Conservation (phyloP, 805 yeast genomes). For the Vanderwaltozyma polyspora region DNA sequence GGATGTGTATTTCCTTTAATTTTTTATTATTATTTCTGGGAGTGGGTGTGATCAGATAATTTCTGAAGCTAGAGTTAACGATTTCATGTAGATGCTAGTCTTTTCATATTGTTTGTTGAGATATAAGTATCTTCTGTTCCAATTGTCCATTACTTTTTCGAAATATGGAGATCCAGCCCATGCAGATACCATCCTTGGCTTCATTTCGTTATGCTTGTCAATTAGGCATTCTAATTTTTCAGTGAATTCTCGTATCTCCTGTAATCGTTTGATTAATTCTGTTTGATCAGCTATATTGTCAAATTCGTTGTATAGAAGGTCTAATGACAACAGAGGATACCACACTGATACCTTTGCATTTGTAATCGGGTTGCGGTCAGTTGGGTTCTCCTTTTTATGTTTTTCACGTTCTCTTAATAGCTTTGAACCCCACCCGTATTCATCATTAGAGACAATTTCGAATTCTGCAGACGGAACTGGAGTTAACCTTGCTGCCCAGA, state of each 20-base stretch:
- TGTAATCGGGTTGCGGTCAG: too few relatives aligned
- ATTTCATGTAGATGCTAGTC: conserved; percentile 25
- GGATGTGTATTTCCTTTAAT: too few relatives aligned
- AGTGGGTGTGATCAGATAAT: neutral
- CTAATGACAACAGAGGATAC: conserved; percentile 17
- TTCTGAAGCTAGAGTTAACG: conserved; percentile 22
- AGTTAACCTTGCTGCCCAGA: conserved; percentile 82
- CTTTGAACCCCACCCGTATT: conserved; percentile 61
- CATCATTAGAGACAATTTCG: conserved; percentile 58
- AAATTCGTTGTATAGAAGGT: conserved; percentile 10
- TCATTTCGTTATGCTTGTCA: conserved; percentile 33
- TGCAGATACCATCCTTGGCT: conserved; percentile 27
- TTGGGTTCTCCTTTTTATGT: neutral
- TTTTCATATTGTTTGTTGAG: conserved; percentile 29
- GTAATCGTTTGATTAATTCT: conserved; percentile 4
- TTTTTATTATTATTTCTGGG: neutral
- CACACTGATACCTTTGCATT: conserved; percentile 8
- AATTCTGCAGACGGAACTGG: conserved; percentile 63
- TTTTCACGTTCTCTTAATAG: conserved; percentile 5
- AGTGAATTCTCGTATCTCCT: conserved; percentile 30
- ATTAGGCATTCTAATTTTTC: conserved; percentile 30
- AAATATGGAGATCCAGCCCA: conserved; percentile 23
- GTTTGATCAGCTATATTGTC: conserved; percentile 6
- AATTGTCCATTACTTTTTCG: conserved; percentile 30
- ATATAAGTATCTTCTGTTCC: conserved; percentile 32